Evolutionary conservation across 73 alveolate species (phyloP).

Genomic region (Tetrahymena elliotti): DNA sequence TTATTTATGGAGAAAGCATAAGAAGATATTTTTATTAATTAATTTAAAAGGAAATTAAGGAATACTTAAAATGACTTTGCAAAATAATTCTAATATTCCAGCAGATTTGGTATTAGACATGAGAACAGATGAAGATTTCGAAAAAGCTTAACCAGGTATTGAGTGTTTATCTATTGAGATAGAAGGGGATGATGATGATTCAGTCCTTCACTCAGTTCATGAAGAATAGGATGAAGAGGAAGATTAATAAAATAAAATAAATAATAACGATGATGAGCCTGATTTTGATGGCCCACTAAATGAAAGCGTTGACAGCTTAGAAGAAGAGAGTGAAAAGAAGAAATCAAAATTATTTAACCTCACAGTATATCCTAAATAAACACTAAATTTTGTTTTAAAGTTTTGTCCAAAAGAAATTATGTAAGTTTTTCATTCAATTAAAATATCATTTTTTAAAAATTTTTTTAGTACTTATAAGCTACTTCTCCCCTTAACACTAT

Average conservation of each 20-base stretch:
- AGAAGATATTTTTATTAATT: neutral
- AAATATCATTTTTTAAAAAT: neutral
- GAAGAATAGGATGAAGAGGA: conserved; percentile 1
- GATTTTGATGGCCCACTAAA: conserved; percentile 24
- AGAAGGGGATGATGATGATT: conserved; percentile 36
- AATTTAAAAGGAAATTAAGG: conserved; percentile 37
- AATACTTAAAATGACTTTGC: conserved; percentile 75
- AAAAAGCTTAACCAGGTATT: neutral
- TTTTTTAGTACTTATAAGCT: neutral
- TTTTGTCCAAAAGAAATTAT: conserved; percentile 38
- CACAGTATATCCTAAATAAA: conserved; percentile 4
- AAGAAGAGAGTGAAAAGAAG: conserved; percentile 24
- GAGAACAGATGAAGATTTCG: conserved; percentile 6
- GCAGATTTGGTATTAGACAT: conserved; percentile 64
- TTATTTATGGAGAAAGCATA: neutral
- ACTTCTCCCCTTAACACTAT: conserved; percentile 9
- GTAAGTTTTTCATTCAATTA: neutral
- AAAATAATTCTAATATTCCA: conserved; percentile 65
- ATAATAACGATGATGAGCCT: conserved; percentile 35
- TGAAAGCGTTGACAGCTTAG: conserved; percentile 19
- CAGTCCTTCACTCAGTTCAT: conserved; percentile 35
- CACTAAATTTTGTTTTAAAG: neutral
- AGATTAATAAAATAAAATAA: neutral
- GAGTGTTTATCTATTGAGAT: neutral
- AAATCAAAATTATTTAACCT: conserved; percentile 18